Conservation (phyloP, 148 eudicot species). For the Polygonum aviculare region DNA sequence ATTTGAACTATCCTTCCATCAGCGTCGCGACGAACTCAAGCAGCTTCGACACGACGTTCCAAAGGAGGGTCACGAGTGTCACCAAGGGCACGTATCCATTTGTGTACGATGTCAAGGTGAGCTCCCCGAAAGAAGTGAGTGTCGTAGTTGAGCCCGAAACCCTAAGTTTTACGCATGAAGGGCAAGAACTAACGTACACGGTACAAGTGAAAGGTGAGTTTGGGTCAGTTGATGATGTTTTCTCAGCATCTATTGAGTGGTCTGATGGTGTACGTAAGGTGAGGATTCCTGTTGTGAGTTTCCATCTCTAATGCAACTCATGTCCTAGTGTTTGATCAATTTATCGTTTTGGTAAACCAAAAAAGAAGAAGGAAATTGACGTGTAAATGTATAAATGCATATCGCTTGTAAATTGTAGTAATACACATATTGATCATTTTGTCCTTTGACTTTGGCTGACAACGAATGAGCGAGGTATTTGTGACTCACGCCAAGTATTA, state of each 20-base stretch:
- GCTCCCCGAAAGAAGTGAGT: not conserved
- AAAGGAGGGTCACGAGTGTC: slow-evolving; percentile 31
- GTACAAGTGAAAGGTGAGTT: slow-evolving; percentile 19
- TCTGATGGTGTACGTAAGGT: not conserved
- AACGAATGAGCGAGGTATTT: too few relatives aligned
- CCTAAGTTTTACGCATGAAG: slow-evolving; percentile 15
- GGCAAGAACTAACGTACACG: slow-evolving; percentile 19
- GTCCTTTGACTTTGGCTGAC: too few relatives aligned
- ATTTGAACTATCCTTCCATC: slow-evolving; percentile 35
- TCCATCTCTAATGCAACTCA: not conserved
- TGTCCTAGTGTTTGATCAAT: not conserved
- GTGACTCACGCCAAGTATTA: too few relatives aligned
- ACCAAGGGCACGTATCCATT: slow-evolving; percentile 13
- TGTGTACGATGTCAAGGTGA: slow-evolving; percentile 16
- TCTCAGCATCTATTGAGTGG: slow-evolving; percentile 8
- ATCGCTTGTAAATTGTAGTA: too few relatives aligned
- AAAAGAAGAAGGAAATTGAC: too few relatives aligned
- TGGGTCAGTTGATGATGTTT: not conserved
- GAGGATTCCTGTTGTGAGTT: not conserved
- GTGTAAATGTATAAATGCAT: not conserved
- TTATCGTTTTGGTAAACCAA: not conserved
- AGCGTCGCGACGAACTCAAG: slow-evolving; percentile 12
- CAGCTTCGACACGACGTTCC: slow-evolving; percentile 13
- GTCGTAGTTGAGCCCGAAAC: slow-evolving; percentile 22
- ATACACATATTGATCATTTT: too few relatives aligned